Percentiles rank a stretch among this genome's conserved stretches.
These are phyloP conservation scores for Glonium stellatum DNA, from an alignment of 495 filamentous ascomycete species.

Conservation along the genomic window DNA sequence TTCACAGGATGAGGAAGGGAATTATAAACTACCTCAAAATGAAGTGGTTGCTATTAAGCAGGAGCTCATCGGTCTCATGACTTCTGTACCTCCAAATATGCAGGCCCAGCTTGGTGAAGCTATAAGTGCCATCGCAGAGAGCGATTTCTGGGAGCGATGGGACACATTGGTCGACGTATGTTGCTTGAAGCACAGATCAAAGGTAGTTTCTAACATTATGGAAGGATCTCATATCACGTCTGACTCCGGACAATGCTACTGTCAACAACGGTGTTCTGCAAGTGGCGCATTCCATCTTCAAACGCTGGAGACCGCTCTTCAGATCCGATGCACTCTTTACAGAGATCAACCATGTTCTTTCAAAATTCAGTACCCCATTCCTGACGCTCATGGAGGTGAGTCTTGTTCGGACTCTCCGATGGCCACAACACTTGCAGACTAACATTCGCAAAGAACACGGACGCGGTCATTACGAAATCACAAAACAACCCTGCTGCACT, in stretches of 20 bases:
- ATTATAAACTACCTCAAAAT: constrained; percentile 69
- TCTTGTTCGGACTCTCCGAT: not conserved
- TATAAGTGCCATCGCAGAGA: constrained; percentile 93
- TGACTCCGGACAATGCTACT: constrained; percentile 66
- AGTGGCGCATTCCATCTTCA: constrained; percentile 97
- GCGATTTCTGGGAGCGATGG: constrained; percentile 95
- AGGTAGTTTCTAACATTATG: not conserved
- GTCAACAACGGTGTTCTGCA: constrained; percentile 90
- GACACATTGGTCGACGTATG: constrained; percentile 76
- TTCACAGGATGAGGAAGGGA: constrained; percentile 75
- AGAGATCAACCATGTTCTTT: constrained; percentile 90
- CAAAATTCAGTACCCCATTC: constrained; percentile 73
- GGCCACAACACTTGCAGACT: not conserved
- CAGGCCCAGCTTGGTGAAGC: constrained; percentile 93
- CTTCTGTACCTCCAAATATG: constrained; percentile 74
- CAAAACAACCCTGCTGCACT: constrained; percentile 65
- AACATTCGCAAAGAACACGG: constrained; percentile 55
- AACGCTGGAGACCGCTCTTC: constrained; percentile 88
- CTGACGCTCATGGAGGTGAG: constrained; percentile 66
- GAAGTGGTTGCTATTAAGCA: constrained; percentile 86
- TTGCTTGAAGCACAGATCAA: constrained; percentile 2
- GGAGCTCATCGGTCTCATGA: constrained; percentile 95
- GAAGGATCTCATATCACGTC: constrained; percentile 79
- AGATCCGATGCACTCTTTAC: constrained; percentile 82
- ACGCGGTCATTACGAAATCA: constrained; percentile 68